These are phyloP conservation scores for Eremochloa ophiuroides DNA, from an alignment of 176 grass and related monocot species.

Conservation along the genomic window DNA sequence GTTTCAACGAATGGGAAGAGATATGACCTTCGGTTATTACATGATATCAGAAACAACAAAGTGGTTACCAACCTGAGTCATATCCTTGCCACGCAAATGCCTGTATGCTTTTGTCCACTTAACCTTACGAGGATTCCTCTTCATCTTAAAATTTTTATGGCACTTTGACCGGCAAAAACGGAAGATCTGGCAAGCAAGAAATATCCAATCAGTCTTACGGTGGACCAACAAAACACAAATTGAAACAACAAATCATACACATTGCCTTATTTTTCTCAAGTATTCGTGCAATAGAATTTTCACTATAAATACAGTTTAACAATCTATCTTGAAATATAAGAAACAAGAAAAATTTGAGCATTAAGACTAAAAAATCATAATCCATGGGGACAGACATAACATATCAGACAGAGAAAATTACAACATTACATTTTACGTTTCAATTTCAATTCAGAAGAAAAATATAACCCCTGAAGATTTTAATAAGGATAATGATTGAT, in stretches of 20 bases:
- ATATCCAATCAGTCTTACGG: background rate
- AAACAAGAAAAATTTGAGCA: background rate
- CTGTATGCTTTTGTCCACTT: slow-evolving; percentile 95
- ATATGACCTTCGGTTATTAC: background rate
- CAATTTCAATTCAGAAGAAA: background rate
- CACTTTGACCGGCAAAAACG: slow-evolving; percentile 96
- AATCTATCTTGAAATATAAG: background rate
- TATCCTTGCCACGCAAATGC: slow-evolving; percentile 83
- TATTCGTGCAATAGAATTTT: background rate
- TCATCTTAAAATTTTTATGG: slow-evolving; percentile 99
- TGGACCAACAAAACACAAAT: background rate
- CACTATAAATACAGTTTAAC: background rate
- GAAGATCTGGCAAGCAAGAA: slow-evolving; percentile 55
- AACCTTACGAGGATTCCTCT: slow-evolving; percentile 99
- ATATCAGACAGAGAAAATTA: background rate
- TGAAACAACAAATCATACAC: background rate
- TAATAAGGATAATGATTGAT: background rate
- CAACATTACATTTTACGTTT: background rate
- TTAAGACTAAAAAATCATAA: background rate
- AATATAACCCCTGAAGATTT: background rate
- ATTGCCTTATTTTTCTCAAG: background rate
- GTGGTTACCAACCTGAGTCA: slow-evolving; percentile 59
- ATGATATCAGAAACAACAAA: background rate
- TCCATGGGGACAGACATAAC: background rate
- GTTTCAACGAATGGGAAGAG: background rate